Conservation (phyloP, 176 grass and related monocot species). For the Eragrostis nindensis region DNA sequence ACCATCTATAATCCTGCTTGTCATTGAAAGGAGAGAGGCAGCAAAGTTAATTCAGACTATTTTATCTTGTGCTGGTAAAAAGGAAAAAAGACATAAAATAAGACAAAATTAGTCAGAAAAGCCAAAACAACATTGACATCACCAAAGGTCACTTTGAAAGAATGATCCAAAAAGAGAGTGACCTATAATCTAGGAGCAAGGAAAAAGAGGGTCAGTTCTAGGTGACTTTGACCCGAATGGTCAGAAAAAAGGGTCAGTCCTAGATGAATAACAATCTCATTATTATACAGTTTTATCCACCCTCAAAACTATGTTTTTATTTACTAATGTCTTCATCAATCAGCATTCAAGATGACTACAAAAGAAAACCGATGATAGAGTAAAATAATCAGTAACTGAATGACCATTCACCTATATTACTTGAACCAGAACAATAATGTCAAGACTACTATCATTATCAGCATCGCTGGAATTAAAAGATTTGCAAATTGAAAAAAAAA, state of each 20-base stretch:
- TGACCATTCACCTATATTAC: neutral
- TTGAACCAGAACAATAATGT: slow-evolving; percentile 1
- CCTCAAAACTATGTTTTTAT: neutral
- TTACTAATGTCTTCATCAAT: slow-evolving; percentile 14
- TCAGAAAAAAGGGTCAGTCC: slow-evolving; percentile 1
- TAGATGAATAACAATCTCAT: slow-evolving; percentile 12
- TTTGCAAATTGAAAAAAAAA: neutral
- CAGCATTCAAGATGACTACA: neutral
- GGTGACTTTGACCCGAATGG: slow-evolving; percentile 15
- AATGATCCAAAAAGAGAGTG: slow-evolving; percentile 9
- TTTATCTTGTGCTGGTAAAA: slow-evolving; percentile 17
- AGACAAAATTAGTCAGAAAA: slow-evolving; percentile 14
- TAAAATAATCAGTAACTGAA: slow-evolving; percentile 16
- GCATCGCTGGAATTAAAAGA: neutral
- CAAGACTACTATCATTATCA: neutral
- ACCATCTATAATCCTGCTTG: neutral
- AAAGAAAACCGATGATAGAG: neutral
- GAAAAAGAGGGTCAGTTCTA: neutral
- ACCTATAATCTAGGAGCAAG: slow-evolving; percentile 3
- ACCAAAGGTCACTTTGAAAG: slow-evolving; percentile 27
- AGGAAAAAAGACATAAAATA: neutral
- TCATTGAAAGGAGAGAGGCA: slow-evolving; percentile 11
- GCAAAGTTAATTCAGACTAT: neutral
- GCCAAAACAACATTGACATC: slow-evolving; percentile 23
- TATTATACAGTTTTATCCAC: neutral